A percentile compares a stretch with the other conserved stretches of the same genome.
Conservation (phyloP, 768 basidiomycete genomes). For the Porphyrellus cyaneotinctus region DNA sequence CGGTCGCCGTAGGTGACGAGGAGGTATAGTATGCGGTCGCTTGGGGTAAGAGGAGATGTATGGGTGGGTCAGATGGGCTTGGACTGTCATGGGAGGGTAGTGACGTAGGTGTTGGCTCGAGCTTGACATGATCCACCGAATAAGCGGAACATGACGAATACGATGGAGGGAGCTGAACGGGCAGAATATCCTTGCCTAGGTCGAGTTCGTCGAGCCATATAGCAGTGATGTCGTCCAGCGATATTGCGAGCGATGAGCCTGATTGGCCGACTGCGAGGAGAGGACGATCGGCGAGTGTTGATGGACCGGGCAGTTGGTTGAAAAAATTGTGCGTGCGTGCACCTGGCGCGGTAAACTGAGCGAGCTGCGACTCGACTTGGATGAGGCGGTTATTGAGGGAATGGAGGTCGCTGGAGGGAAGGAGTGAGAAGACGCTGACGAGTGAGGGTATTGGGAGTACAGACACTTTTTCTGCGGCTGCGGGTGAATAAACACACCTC, state of each 20-base stretch:
- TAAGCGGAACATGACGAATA: constrained; percentile 16
- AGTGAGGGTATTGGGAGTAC: constrained; percentile 24
- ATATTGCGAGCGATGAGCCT: constrained; percentile 48
- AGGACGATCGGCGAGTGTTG: constrained; percentile 23
- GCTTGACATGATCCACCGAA: constrained; percentile 27
- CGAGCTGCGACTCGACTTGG: constrained; percentile 59
- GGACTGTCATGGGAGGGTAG: constrained; percentile 23
- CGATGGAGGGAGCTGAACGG: constrained; percentile 14
- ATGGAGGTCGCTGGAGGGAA: constrained; percentile 59
- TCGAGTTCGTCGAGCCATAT: constrained; percentile 61
- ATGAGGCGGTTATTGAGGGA: constrained; percentile 78
- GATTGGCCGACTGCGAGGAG: constrained; percentile 37
- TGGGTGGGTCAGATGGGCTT: constrained; percentile 18
- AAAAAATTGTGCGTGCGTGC: constrained; percentile 20
- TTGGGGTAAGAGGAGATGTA: constrained; percentile 21
- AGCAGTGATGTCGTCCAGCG: constrained; percentile 52
- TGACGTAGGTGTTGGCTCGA: constrained; percentile 30
- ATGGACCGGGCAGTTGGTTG: constrained; percentile 12
- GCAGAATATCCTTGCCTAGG: constrained; percentile 26
- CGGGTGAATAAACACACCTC: constrained; percentile 74
- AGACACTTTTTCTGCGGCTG: constrained; percentile 82
- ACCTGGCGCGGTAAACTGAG: constrained; percentile 40
- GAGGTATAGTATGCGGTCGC: constrained; percentile 19
- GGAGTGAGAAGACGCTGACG: neutral
- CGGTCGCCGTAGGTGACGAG: constrained; percentile 21